phyloP scores from a whole-genome alignment of 1,284 basidiomycete genomes.

The Ganoderma resinaceum region DNA sequence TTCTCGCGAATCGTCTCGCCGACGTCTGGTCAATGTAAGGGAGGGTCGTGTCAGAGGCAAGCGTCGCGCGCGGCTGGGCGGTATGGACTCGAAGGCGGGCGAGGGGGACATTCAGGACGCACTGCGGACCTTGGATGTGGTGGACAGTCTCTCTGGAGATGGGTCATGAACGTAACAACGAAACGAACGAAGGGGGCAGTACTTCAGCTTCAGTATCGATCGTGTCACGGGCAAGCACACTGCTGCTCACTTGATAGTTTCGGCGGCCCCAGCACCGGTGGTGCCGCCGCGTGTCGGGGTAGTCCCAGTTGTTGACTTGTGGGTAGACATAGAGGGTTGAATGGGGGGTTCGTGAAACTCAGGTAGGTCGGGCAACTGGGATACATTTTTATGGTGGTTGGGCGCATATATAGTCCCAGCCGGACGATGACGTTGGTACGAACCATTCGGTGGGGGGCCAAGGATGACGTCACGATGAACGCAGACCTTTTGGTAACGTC shows the following conservation, averaged over 20 bases:
- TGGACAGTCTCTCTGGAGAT: slow-evolving; percentile 32
- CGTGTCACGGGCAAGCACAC: neutral
- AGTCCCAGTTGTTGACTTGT: slow-evolving; percentile 2
- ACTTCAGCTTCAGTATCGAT: neutral
- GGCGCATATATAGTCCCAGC: too few species aligned
- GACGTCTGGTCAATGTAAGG: slow-evolving; percentile 22
- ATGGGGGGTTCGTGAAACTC: neutral
- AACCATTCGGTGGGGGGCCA: neutral
- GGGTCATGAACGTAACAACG: too few species aligned
- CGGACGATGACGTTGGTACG: too few species aligned
- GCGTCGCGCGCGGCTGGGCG: neutral
- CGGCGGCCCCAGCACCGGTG: slow-evolving; percentile 28
- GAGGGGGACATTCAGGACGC: neutral
- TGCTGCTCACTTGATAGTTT: slow-evolving; percentile 31
- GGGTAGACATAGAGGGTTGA: slow-evolving; percentile 10
- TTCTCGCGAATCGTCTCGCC: slow-evolving; percentile 38
- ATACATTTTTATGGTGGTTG: too few species aligned
- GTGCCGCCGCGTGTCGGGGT: slow-evolving; percentile 20
- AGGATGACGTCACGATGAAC: neutral
- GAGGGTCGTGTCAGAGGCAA: neutral
- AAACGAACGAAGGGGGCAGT: too few species aligned
- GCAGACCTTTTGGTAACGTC: neutral
- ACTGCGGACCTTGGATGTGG: slow-evolving; percentile 28
- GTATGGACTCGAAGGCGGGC: neutral
- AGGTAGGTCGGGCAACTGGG: neutral